phyloP scores from a whole-genome alignment of 176 grass and related monocot genomes.

The Miscanthus lutarioriparius region DNA sequence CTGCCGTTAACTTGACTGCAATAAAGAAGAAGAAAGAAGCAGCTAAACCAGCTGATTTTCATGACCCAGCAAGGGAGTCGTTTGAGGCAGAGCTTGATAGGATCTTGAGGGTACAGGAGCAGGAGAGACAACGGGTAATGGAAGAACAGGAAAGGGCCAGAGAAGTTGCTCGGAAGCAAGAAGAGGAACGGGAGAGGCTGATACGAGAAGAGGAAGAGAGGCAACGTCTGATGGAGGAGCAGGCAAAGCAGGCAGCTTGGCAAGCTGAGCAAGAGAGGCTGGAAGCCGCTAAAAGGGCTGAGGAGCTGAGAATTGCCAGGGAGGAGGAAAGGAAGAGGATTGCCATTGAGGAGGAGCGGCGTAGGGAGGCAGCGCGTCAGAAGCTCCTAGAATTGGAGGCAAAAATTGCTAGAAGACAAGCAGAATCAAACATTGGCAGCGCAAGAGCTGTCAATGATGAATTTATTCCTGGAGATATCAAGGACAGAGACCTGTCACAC shows the following conservation, averaged over 20 bases:
- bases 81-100: conserved; percentile 93
- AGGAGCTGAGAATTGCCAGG: conserved; percentile 88
- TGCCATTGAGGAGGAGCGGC: conserved; percentile 77
- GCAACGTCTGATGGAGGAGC: conserved; percentile 70
- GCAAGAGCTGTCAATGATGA: conserved; percentile 50
- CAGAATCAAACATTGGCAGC: conserved; percentile 38
- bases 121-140: conserved; percentile 72
- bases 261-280: conserved; percentile 82
- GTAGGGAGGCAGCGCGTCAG: conserved; percentile 82
- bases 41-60: conserved; percentile 65
- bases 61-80: conserved; percentile 86
- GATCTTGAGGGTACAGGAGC: conserved; percentile 85
- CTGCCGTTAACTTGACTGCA: conserved; percentile 60
- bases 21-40: conserved; percentile 90
- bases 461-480: conserved; percentile 37
- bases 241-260: conserved; percentile 68
- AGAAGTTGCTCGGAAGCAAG: conserved; percentile 73
- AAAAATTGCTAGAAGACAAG: conserved; percentile 74
- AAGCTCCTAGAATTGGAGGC: conserved; percentile 91
- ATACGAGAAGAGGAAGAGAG: conserved; percentile 77
- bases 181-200: conserved; percentile 84
- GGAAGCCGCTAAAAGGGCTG: conserved; percentile 62
- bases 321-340: conserved; percentile 81
- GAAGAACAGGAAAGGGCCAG: conserved; percentile 69
- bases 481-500: conserved; percentile 36